Conservation (phyloP, 2,329 filamentous ascomycete genomes). For the Penicillium italicum region DNA sequence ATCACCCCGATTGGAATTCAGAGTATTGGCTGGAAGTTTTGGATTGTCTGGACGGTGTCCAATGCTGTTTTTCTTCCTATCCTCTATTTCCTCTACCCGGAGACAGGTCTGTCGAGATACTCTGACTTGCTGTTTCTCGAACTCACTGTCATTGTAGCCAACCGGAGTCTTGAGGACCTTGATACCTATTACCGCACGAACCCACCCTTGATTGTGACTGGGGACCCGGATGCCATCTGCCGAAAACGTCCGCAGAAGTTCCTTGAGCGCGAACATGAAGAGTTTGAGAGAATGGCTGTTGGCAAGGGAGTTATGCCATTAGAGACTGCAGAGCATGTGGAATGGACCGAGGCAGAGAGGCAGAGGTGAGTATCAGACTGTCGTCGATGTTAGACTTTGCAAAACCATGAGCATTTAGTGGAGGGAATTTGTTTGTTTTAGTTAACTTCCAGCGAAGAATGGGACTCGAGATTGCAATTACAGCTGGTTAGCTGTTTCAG, state of each 20-base stretch:
- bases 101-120: too few relatives aligned
- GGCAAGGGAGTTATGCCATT: not conserved
- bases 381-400: not conserved
- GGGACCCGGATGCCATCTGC: constrained; percentile 47
- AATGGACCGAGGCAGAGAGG: not conserved
- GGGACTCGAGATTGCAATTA: not conserved
- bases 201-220: constrained; percentile 44
- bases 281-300: constrained; percentile 11
- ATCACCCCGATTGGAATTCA: too few relatives aligned
- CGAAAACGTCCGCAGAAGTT: constrained; percentile 46
- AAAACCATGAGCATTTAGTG: not conserved
- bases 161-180: too few relatives aligned
- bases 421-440: too few relatives aligned
- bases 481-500: too few relatives aligned
- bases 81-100: too few relatives aligned
- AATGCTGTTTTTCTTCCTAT: too few relatives aligned
- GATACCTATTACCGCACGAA: too few relatives aligned
- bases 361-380: not conserved
- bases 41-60: too few relatives aligned
- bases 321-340: not conserved
- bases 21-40: too few relatives aligned
- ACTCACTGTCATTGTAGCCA: too few relatives aligned
- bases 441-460: not conserved
- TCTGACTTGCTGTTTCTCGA: too few relatives aligned
- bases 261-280: constrained; percentile 45